phyloP scores from a whole-genome alignment of 1,284 basidiomycete genomes.

The Vanrija sp. region DNA sequence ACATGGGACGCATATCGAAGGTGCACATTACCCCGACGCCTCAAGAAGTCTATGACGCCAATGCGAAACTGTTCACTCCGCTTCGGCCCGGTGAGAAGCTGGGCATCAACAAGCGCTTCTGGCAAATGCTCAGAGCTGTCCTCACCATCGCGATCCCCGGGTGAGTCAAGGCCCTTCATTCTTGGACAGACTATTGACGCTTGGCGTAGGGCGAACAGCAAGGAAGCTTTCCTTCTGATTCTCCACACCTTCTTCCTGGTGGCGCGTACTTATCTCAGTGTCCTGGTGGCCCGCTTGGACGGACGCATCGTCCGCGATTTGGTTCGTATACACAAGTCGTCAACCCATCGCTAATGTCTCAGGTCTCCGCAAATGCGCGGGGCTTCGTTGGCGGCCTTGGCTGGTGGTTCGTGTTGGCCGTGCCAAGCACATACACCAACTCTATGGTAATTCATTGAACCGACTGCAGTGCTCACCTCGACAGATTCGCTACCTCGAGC shows the following conservation, averaged over 20 bases:
- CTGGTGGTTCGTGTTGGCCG: constrained; percentile 83
- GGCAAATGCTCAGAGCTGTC: constrained; percentile 73
- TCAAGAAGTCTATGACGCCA: constrained; percentile 26
- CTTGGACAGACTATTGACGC: neutral
- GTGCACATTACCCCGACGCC: constrained; percentile 51
- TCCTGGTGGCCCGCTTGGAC: constrained; percentile 83
- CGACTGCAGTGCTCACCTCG: neutral
- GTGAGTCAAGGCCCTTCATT: constrained; percentile 13
- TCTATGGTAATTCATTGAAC: constrained; percentile 64
- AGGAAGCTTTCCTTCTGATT: constrained; percentile 71
- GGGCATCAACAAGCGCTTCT: constrained; percentile 72
- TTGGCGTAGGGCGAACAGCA: constrained; percentile 56
- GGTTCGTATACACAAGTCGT: constrained; percentile 49
- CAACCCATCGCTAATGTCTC: neutral
- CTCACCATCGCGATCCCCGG: constrained; percentile 68
- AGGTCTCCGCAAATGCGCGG: constrained; percentile 74
- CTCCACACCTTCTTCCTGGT: constrained; percentile 86
- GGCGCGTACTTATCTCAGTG: constrained; percentile 76
- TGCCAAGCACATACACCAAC: constrained; percentile 94
- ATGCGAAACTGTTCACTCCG: constrained; percentile 33
- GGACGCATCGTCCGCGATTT: constrained; percentile 85
- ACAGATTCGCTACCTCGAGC: constrained; percentile 84
- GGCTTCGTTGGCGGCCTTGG: constrained; percentile 80
- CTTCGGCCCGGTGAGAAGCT: constrained; percentile 55
- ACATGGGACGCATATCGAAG: constrained; percentile 60